A percentile compares a stretch with the other conserved stretches of the same genome.
These are phyloP conservation scores for Leccinum fibrillosum DNA, from an alignment of 768 basidiomycete species.

Conservation along the genomic window DNA sequence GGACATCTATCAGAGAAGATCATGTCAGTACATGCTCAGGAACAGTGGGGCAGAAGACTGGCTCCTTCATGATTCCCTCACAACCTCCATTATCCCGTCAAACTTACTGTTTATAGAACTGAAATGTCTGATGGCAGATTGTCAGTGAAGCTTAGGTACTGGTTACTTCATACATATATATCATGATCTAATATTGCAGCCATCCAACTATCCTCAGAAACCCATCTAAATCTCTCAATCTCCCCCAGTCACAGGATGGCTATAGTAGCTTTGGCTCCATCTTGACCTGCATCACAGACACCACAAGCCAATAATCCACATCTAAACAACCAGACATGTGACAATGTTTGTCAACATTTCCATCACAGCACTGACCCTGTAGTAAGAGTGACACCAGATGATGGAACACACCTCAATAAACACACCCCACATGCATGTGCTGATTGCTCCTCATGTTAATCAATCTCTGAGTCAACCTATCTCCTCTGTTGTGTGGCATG, in stretches of 20 bases:
- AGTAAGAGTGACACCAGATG: not conserved
- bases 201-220: too few relatives aligned
- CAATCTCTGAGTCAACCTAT: slow-evolving; percentile 35
- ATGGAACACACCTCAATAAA: slow-evolving; percentile 37
- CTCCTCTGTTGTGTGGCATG: slow-evolving; percentile 34
- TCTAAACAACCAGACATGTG: slow-evolving; percentile 21
- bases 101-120: too few relatives aligned
- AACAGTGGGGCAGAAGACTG: too few relatives aligned
- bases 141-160: too few relatives aligned
- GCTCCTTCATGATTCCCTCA: too few relatives aligned
- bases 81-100: too few relatives aligned
- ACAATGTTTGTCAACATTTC: not conserved
- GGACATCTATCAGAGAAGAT: too few relatives aligned
- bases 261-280: slow-evolving; percentile 28
- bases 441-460: slow-evolving; percentile 37
- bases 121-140: too few relatives aligned
- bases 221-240: too few relatives aligned
- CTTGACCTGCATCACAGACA: slow-evolving; percentile 40
- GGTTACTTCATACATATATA: too few relatives aligned
- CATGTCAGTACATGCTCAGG: too few relatives aligned
- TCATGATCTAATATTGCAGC: too few relatives aligned
- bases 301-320: slow-evolving; percentile 43
- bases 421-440: slow-evolving; percentile 27
- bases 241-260: not conserved
- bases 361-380: not conserved